phyloP scores from a whole-genome alignment of 2,329 filamentous ascomycete genomes.

The Exserohilum turcica region DNA sequence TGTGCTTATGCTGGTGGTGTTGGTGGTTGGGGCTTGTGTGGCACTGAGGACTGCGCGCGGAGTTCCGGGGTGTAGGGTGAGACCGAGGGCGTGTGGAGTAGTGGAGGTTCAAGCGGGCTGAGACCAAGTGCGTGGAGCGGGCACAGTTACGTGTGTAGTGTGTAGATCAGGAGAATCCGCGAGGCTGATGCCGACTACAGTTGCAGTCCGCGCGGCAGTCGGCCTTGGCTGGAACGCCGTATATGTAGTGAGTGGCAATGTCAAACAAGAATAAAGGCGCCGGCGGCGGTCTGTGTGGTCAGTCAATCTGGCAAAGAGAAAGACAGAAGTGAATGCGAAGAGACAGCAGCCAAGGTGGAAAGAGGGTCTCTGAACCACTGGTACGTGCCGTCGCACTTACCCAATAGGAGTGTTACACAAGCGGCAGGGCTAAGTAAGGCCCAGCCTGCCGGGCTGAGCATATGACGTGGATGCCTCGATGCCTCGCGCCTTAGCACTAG shows the following conservation, averaged over 20 bases:
- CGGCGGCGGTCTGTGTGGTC: neutral
- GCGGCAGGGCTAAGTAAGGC: neutral
- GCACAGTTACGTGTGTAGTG: neutral
- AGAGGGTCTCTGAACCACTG: neutral
- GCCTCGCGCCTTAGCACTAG: neutral
- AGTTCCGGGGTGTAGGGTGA: neutral
- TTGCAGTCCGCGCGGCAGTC: neutral
- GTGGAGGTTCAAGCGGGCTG: neutral
- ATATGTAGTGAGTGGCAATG: neutral
- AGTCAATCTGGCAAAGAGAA: neutral
- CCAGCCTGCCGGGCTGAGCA: neutral
- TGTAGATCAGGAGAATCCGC: neutral
- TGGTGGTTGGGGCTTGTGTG: neutral
- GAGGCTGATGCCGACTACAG: neutral
- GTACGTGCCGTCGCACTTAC: neutral
- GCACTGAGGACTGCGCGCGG: neutral
- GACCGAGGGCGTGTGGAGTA: neutral
- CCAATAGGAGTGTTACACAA: conserved; percentile 7
- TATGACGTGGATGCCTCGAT: neutral
- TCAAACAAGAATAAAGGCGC: neutral
- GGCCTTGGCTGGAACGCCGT: neutral
- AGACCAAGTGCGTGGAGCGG: neutral
- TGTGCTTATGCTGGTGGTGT: neutral
- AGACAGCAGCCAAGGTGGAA: neutral
- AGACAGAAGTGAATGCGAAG: neutral